phyloP scores from a whole-genome alignment of 2,329 filamentous ascomycete species.

The Phaeosphaeriaceae sp. region DNA sequence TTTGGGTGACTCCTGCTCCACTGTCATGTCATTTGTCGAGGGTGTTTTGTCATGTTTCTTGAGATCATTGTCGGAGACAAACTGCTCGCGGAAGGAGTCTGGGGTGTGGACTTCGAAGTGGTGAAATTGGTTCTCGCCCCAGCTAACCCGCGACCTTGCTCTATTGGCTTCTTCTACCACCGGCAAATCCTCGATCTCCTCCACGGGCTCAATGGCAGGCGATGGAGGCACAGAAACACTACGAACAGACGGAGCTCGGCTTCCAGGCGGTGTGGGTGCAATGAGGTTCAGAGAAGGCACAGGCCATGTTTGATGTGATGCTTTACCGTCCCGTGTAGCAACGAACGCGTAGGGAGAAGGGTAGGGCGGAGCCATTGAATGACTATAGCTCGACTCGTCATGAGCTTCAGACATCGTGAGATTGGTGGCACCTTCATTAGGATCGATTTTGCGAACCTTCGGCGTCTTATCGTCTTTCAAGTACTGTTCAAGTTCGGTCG shows the following conservation, averaged over 20 bases:
- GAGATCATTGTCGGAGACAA: slow-evolving; percentile 40
- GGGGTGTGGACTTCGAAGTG: slow-evolving; percentile 56
- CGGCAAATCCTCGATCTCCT: slow-evolving; percentile 25
- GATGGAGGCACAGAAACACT: slow-evolving; percentile 45
- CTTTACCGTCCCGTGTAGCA: slow-evolving; percentile 50
- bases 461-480: slow-evolving; percentile 46
- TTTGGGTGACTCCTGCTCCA: slow-evolving; percentile 45
- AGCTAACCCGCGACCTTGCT: slow-evolving; percentile 51
- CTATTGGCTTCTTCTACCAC: slow-evolving; percentile 30
- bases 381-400: slow-evolving; percentile 41
- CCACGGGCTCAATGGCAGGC: slow-evolving; percentile 38
- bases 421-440: slow-evolving; percentile 53
- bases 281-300: slow-evolving; percentile 64
- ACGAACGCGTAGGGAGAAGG: slow-evolving; percentile 47
- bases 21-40: slow-evolving; percentile 47
- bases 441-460: slow-evolving; percentile 44
- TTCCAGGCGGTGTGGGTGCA: slow-evolving; percentile 64
- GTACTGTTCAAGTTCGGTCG: slow-evolving; percentile 49
- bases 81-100: slow-evolving; percentile 49
- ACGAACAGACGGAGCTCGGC: slow-evolving; percentile 49
- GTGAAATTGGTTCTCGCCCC: slow-evolving; percentile 56
- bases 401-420: slow-evolving; percentile 52
- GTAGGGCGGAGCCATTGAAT: slow-evolving; percentile 43
- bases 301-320: slow-evolving; percentile 43
- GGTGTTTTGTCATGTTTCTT: slow-evolving; percentile 30